These are phyloP conservation scores for Sclerotinia minor DNA, from an alignment of 2,329 filamentous ascomycete genomes.

Conservation along the genomic window DNA sequence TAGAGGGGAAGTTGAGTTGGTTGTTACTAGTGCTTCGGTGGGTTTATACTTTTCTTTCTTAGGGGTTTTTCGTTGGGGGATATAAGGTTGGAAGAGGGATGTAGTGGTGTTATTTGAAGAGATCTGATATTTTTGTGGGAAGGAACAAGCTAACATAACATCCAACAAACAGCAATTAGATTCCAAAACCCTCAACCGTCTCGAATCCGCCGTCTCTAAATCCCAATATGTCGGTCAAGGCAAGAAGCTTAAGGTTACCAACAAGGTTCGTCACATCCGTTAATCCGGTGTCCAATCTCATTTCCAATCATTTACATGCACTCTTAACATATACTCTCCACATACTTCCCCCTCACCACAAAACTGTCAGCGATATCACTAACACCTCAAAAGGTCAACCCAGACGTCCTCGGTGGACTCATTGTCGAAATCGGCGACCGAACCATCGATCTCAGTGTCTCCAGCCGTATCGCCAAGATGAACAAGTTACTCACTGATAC, in stretches of 20 bases:
- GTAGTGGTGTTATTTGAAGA: neutral
- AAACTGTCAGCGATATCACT: neutral
- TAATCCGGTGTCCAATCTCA: neutral
- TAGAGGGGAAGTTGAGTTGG: conserved; percentile 90
- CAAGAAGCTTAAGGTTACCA: conserved; percentile 97
- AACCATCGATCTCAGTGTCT: conserved; percentile 96
- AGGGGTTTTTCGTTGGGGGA: neutral
- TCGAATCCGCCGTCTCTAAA: conserved; percentile 87
- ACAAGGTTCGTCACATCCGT: conserved; percentile 60
- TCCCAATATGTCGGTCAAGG: conserved; percentile 83
- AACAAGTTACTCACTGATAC: conserved; percentile 98
- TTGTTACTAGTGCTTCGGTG: conserved; percentile 87
- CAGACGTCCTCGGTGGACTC: conserved; percentile 90
- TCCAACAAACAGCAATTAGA: conserved; percentile 68
- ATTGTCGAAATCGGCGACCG: conserved; percentile 96
- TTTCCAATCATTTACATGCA: neutral
- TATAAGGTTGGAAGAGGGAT: neutral
- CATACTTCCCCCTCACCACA: neutral
- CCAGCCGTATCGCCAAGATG: conserved; percentile 92
- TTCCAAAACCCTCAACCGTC: conserved; percentile 77
- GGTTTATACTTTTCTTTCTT: conserved; percentile 41
- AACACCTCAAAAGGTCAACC: conserved; percentile 65
- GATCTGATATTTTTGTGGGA: neutral
- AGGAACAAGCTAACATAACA: conserved; percentile 20
- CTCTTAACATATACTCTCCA: neutral